Base-by-base conservation (phyloP, 2,329 filamentous ascomycete species). In the Trichoderma guizhouense region DNA sequence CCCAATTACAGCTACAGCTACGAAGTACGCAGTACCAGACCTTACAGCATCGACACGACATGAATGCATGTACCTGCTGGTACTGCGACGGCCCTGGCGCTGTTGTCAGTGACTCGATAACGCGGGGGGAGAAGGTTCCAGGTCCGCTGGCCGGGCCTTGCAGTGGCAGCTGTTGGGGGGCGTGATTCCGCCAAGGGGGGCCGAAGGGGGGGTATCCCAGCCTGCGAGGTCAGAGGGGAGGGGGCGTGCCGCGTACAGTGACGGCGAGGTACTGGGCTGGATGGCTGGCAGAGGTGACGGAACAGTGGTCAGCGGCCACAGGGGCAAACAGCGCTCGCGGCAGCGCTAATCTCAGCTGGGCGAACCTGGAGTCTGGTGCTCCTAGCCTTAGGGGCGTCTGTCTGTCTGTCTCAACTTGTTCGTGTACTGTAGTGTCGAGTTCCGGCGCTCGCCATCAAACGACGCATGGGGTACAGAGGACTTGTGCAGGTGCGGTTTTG, bases 341-440 rank as follows among this genome's bases (percentile, higher is more conserved):
- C 24, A 55, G 60, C 71, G 71, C 71, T 70, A 72, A 62, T 51
- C 66, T 70, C 71, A 72, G 71, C 71, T 72, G 43, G 51, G 51
- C 51, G 32, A 36, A 53, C 51, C 26, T 30, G 70, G 55, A 24
- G 39, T 53, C 51, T 39, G 30, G 64, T 43, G 34, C 30, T 43
- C 18, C 18, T n/a, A 36, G 34, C 34, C 34, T 36, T 43, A 43
- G 39, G 39, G 53, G 65, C n/a, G 66, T 15, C 32, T 39, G 15
- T 43, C 39, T 9, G 39, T 8, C 32, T 36, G 34, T 36, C 34
- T 36, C 34, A 36, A 36, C 5, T 36, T 36, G 34, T 36, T 36
- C 34, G 34, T 36, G 34, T 36, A 36, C 34, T 21, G 30, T 32
- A 39, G 43, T 26, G 30, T 32, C 65, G n/a, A 68, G 53, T 47